phyloP scores from a whole-genome alignment of 1,284 basidiomycete genomes.

The Moniliophthora roreri region DNA sequence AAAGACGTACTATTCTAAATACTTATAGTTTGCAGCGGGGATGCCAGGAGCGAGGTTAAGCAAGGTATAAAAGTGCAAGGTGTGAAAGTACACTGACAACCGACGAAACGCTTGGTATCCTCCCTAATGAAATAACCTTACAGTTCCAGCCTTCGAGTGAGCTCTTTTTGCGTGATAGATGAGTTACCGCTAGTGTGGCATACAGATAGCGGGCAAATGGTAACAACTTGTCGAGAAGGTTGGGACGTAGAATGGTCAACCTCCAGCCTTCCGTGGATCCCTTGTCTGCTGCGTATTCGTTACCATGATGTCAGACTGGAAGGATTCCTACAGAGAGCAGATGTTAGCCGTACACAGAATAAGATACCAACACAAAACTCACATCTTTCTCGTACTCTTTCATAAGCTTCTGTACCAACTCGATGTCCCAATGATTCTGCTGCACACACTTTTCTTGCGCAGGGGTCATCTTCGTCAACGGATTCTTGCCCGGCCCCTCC shows the following conservation, averaged over 20 bases:
- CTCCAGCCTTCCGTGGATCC: neutral
- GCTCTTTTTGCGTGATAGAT: too few relatives aligned
- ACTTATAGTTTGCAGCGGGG: too few relatives aligned
- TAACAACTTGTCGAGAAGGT: neutral
- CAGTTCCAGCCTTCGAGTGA: too few relatives aligned
- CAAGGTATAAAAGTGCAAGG: too few relatives aligned
- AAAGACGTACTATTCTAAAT: too few relatives aligned
- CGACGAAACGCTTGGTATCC: too few relatives aligned
- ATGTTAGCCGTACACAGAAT: neutral
- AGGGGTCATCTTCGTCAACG: neutral
- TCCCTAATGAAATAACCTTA: too few relatives aligned
- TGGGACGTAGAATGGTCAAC: neutral
- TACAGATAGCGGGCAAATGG: neutral
- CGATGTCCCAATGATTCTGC: neutral
- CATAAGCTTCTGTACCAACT: neutral
- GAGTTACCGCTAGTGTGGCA: too few relatives aligned
- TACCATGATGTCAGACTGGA: neutral
- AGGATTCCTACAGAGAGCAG: neutral
- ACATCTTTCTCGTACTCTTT: neutral
- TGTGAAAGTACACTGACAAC: too few relatives aligned
- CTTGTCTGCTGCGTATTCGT: neutral
- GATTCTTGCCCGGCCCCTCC: neutral
- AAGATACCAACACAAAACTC: neutral
- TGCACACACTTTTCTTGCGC: neutral
- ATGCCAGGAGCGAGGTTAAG: too few relatives aligned